Evolutionary conservation across 345 rosid genomes (phyloP), one percentile per base, ranked within the genome.

Genomic region (Orychophragmus violaceus): DNA sequence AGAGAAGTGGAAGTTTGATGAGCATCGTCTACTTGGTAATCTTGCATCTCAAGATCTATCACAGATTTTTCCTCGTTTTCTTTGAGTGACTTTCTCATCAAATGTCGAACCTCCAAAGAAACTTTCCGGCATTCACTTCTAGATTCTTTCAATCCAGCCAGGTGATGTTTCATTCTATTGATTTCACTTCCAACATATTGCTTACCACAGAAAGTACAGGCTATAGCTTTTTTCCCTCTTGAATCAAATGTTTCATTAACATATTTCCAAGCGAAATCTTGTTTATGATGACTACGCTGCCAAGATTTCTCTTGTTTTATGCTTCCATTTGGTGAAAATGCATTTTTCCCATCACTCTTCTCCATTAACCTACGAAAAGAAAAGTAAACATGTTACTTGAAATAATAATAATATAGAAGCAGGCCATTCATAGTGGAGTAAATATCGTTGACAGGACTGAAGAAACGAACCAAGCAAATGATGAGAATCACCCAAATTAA

Each of bases 171-270:
- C 61, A 65, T 65, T 55, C 70, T 37, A 8, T 5, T 27, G 50
- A 65, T 52, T n/a, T n/a, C n/a, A n/a, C n/a, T n/a, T 18, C 61
- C 70, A 19, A 39, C 52, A 11, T 65, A 65, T 53, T 65, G 52
- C 23, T 53, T 65, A 25, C 61, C 61, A 18, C 70, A 65, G 7
- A 65, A 65, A 35, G 17, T 49, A 65, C 61, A 65, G 27, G 52
- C 52, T 39, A 29, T 27, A 7, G 27, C 21, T 18, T 39, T 65
- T 9, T 27, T 39, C 59, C 60, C 50, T 18, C 59, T 65, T 7
- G 60, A 37, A 53, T 37, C 60, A 11, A 18, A 8, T 16, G 6
- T 41, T 25, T 65, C 51, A 12, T 8, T 25, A 13, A 52, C 60
- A 65, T 52, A 65, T 22, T 29, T 39, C 61, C 41, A 66, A 19